Conservation (phyloP, 2,329 filamentous ascomycete genomes). For the Emericellopsis cladophorae region DNA sequence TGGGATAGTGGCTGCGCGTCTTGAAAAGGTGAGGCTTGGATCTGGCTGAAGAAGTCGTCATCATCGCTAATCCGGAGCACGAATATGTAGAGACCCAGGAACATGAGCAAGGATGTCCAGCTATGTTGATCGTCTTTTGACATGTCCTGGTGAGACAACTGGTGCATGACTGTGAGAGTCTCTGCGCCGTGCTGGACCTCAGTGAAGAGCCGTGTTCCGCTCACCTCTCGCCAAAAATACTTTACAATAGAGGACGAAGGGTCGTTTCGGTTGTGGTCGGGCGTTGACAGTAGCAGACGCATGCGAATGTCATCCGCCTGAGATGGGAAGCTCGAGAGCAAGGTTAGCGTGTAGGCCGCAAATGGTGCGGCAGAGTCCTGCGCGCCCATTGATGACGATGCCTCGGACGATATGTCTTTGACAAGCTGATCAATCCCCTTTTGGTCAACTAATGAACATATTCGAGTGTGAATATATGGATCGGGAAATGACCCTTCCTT, state of each 20-base stretch:
- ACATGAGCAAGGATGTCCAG: constrained; percentile 81
- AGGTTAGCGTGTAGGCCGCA: constrained; percentile 74
- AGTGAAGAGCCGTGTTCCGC: constrained; percentile 25
- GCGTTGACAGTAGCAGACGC: constrained; percentile 61
- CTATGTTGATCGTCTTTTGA: constrained; percentile 34
- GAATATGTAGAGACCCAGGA: constrained; percentile 90
- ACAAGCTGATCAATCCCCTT: constrained; percentile 49
- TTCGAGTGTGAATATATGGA: too few species aligned
- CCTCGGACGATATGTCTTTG: constrained; percentile 16
- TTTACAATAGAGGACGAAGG: constrained; percentile 31
- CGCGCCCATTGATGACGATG: constrained; percentile 3
- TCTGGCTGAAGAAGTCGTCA: constrained; percentile 74
- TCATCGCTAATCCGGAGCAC: constrained; percentile 88
- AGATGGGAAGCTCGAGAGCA: constrained; percentile 74
- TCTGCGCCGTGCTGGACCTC: constrained; percentile 17
- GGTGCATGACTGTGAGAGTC: constrained; percentile 12
- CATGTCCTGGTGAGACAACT: constrained; percentile 17
- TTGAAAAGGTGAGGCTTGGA: constrained; percentile 25
- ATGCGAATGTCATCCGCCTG: constrained; percentile 83
- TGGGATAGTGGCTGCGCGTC: constrained; percentile 28
- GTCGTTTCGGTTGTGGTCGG: constrained; percentile 32
- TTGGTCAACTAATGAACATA: constrained; percentile 49
- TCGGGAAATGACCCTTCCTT: too few species aligned
- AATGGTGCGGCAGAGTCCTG: constrained; percentile 27
- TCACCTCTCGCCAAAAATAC: constrained; percentile 67